Evolutionary conservation across 176 grass and related monocot species (phyloP), one percentile per base, ranked within the genome.

Genomic region (Hyparrhenia diplandra): DNA sequence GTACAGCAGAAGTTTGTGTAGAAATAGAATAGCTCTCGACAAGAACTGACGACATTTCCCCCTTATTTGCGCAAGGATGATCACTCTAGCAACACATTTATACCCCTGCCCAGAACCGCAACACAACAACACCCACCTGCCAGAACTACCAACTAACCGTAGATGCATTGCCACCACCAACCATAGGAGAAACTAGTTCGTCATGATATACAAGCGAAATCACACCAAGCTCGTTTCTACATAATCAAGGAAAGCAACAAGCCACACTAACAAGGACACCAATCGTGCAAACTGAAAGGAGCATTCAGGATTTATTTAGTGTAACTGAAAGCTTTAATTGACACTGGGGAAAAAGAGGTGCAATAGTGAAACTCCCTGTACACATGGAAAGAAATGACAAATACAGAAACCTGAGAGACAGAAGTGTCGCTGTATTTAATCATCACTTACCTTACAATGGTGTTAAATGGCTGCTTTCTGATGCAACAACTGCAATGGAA

Each of bases 61-160:
- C 34, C 34, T 36, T 36, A 36, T 36, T 36, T 36, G 34, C 5
- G 34, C 34, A 36, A 36, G 4, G 34, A 36, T 36, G 4, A 32
- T 32, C 31, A 32, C 31, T 32, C 31, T 32, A 32, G 31, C 31
- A 4, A 32, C 31, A 32, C 31, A 32, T 32, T 32, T 32, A 32
- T 32, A 32, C 31, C 31, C 2, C 31, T 32, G 31, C 31, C 31
- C 2, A 32, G 31, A 32, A 32, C 31, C 31, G 31, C 71, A 9
- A 71, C 20, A n/a, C 6, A 18, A 52, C 49, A 52, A 8, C 41
- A n/a, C 27, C 45, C 55, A 82, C 23, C 65, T 23, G 55, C 45
- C 21, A 65, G 28, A 72, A 73, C 57, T 77, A 85, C 87, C 73
- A 85, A 77, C 71, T 69, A 76, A 80, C 35, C 3, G 25, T 41